phyloP scores from a whole-genome alignment of 306 rosid species.

The Cicer bijugum region DNA sequence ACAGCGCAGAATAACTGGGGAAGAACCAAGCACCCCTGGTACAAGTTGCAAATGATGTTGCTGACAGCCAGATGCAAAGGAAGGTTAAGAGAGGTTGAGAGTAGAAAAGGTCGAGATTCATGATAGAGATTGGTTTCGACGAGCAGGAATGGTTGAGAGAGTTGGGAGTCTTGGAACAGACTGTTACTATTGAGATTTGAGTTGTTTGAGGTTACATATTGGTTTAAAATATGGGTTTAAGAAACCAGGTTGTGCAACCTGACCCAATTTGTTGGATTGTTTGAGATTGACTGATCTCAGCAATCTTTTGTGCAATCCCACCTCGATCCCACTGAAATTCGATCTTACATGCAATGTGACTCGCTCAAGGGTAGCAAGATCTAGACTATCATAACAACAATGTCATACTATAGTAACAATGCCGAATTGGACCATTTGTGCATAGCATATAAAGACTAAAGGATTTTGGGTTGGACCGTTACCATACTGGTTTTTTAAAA shows the following conservation, averaged over 20 bases:
- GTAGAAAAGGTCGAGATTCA: neutral
- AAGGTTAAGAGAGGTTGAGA: neutral
- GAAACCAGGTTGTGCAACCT: neutral
- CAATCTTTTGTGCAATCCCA: neutral
- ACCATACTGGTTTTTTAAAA: too few relatives aligned
- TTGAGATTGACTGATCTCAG: too few relatives aligned
- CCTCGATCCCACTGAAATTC: neutral
- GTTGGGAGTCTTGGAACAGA: too few relatives aligned
- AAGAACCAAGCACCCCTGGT: neutral
- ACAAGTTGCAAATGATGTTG: neutral
- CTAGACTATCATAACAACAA: neutral
- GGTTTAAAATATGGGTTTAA: neutral
- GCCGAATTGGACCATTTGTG: too few relatives aligned
- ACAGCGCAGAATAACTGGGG: neutral
- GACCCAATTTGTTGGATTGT: too few relatives aligned
- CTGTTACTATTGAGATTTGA: neutral
- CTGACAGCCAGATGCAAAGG: neutral
- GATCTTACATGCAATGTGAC: conserved; percentile 1
- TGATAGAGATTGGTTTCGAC: neutral
- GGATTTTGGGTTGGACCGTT: too few relatives aligned
- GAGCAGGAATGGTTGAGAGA: neutral
- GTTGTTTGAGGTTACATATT: neutral
- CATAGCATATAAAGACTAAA: too few relatives aligned
- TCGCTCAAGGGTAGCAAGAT: neutral
- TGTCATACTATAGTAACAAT: too few relatives aligned